Evolutionary conservation across 208 protist species (phyloP), one percentile per base, ranked within the genome.

Genomic region (Trypanosomatidae sp.): DNA sequence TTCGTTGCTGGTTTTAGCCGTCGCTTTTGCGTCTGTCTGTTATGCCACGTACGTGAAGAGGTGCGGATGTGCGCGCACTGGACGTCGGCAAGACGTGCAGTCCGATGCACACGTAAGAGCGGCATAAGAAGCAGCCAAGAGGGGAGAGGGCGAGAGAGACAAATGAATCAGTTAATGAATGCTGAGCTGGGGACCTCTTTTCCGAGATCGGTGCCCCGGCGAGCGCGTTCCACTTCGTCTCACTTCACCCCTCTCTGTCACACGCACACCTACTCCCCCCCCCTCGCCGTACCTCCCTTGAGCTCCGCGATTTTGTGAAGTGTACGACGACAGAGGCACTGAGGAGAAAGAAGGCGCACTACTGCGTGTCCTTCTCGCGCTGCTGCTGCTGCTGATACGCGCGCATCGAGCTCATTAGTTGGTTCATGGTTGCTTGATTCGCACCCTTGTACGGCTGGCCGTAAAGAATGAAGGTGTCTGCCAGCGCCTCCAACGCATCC

Each of bases 401-500:
- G 3, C 87, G 72, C 71, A 96, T 74, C 9, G 88, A 95, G 67
- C 85, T 77, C 89, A 93, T 94, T 3, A 96, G 80, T 58, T 85
- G 79, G 56, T 92, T 83, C 79, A 96, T 86, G 36, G 92, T 95
- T n/a, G 83, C 56, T 68, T 82, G 87, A 71, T 80, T 95, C 22
- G 90, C 92, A 9, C 86, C 88, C 58, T 85, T 91, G 84, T 96
- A 95, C 10, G 73, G 70, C 76, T 90, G 86, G 12, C 92, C 92
- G 70, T 91, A 81, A 13, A 46, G 44, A n/a, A 93, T 71, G 66
- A 96, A 95, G 44, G 84, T 64, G 30, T 88, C 74, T 10, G 83
- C 82, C 44, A 95, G 74, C n/a, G 73, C 73, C 25, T 67, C 76
- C 41, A 96, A 72, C 1, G 88, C 92, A 19, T 90, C 82, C 15